Evolutionary conservation across 495 filamentous ascomycete genomes (phyloP).

Genomic region (Xylaria grammica): DNA sequence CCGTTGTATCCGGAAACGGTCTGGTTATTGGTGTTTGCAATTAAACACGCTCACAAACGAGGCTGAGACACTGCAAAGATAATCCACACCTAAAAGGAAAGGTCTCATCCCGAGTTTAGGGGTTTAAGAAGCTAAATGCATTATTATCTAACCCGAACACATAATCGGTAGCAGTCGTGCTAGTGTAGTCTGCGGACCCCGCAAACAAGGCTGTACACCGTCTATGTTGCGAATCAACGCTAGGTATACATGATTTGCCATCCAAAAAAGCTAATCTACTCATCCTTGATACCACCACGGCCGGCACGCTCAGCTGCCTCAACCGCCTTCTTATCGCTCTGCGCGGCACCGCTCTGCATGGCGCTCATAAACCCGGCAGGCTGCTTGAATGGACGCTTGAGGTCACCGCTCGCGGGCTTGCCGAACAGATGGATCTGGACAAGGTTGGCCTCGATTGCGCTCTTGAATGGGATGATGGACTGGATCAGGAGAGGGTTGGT

Average conservation of each 20-base stretch:
- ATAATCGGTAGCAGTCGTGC: conserved; percentile 4
- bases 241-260: background rate
- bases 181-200: background rate
- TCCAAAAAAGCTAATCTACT: conserved; percentile 60
- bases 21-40: no score
- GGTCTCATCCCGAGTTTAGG: background rate
- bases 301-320: conserved; percentile 85
- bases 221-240: no score
- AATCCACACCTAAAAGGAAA: background rate
- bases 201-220: no score
- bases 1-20: no score
- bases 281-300: conserved; percentile 87
- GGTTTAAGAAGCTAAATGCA: background rate
- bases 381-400: conserved; percentile 95
- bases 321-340: conserved; percentile 96
- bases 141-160: conserved; percentile 6
- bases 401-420: conserved; percentile 85
- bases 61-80: background rate
- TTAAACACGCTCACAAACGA: background rate
- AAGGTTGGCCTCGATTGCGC: conserved; percentile 90
- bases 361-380: conserved; percentile 77
- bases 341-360: conserved; percentile 70
- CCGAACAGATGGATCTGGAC: conserved; percentile 94
- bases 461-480: conserved; percentile 96
- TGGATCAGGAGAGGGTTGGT: conserved; percentile 99